Evolutionary conservation across 768 basidiomycete species (phyloP).

Genomic region (Botryobasidium botryosum): DNA sequence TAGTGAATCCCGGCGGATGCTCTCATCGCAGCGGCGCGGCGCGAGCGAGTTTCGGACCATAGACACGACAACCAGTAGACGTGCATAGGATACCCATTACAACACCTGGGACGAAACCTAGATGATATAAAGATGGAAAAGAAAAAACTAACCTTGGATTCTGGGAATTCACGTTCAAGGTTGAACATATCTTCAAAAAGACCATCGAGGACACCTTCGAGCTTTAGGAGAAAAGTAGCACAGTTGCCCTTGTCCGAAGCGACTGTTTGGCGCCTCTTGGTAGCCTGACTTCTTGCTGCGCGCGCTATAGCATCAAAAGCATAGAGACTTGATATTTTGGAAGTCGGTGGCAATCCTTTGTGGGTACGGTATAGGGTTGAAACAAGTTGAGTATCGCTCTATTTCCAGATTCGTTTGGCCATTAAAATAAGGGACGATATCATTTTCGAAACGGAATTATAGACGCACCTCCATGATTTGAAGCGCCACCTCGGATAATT

Average conservation of each 20-base stretch:
- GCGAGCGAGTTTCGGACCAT: no score
- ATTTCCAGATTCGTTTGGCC: conserved; percentile 2
- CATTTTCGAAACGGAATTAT: not conserved
- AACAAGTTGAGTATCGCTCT: conserved; percentile 80
- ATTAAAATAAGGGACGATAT: not conserved
- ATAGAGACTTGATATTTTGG: conserved; percentile 81
- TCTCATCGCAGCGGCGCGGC: no score
- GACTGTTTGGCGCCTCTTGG: conserved; percentile 41
- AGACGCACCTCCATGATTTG: conserved; percentile 55
- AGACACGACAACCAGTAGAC: not conserved
- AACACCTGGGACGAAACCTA: not conserved
- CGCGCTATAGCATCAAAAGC: conserved; percentile 86
- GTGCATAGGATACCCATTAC: not conserved
- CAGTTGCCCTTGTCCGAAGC: conserved; percentile 45
- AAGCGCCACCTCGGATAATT: conserved; percentile 58
- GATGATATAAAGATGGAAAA: conserved; percentile 1
- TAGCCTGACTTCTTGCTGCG: conserved; percentile 51
- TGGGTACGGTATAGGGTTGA: conserved; percentile 81
- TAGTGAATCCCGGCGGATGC: no score
- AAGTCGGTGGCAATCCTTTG: conserved; percentile 46
- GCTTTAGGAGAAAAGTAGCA: conserved; percentile 72
- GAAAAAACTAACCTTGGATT: conserved; percentile 69
- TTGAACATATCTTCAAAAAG: conserved; percentile 72
- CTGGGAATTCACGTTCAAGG: conserved; percentile 31
- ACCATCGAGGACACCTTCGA: conserved; percentile 81